Percentiles rank a stretch among this genome's conserved stretches.
These are phyloP conservation scores for Mycena belliarum DNA, from an alignment of 768 basidiomycete species.

Conservation along the genomic window DNA sequence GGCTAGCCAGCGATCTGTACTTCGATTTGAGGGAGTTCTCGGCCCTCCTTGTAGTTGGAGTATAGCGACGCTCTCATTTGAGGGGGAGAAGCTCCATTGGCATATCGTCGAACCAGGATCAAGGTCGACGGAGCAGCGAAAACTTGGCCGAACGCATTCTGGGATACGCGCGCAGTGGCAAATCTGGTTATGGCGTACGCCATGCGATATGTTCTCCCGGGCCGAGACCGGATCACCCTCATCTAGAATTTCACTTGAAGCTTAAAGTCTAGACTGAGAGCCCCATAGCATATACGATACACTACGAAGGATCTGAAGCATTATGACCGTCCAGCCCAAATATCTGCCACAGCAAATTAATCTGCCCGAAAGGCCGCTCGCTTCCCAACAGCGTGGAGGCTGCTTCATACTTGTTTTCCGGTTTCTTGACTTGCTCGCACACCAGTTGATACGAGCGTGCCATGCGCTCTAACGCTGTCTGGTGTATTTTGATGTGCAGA, in stretches of 20 bases:
- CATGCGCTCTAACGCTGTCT: constrained; percentile 67
- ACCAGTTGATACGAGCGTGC: constrained; percentile 69
- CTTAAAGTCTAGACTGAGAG: too few relatives aligned
- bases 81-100: not conserved
- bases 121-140: not conserved
- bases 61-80: constrained; percentile 15
- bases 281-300: too few relatives aligned
- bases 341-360: constrained; percentile 72
- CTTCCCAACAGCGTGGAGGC: constrained; percentile 80
- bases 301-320: not conserved
- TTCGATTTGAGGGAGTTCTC: constrained; percentile 21
- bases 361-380: constrained; percentile 82
- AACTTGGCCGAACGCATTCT: not conserved
- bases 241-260: too few relatives aligned
- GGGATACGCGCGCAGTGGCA: not conserved
- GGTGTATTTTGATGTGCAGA: constrained; percentile 73
- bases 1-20: not conserved
- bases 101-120: not conserved
- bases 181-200: constrained; percentile 8
- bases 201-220: too few relatives aligned
- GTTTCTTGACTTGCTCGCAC: constrained; percentile 74
- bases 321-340: constrained; percentile 62
- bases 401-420: constrained; percentile 88
- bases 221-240: constrained; percentile 1
- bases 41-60: constrained; percentile 13